Conservation (phyloP, 345 rosid species). For the Lagerstroemia speciosa region DNA sequence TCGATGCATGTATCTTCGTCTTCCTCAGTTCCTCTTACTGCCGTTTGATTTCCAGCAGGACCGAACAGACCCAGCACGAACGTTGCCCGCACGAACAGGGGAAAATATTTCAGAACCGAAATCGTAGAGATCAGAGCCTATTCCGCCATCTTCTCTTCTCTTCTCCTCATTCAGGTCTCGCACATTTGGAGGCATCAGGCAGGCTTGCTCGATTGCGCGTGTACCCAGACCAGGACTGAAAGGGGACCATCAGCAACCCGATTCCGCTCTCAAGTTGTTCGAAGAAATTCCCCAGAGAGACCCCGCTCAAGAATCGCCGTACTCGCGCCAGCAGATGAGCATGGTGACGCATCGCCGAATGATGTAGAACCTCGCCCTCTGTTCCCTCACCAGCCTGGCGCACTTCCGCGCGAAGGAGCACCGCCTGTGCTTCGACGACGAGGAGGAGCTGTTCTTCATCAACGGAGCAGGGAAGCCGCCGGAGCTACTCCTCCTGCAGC, state of each 20-base stretch:
- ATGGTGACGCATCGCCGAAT: constrained; percentile 81
- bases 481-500: constrained; percentile 16
- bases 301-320: constrained; percentile 46
- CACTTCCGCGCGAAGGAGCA: constrained; percentile 80
- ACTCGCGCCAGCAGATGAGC: constrained; percentile 95
- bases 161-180: neutral
- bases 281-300: neutral
- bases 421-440: constrained; percentile 17
- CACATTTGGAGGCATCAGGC: neutral
- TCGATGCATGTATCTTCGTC: constrained; percentile 9
- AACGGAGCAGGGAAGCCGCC: constrained; percentile 26
- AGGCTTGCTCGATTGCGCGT: neutral
- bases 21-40: constrained; percentile 17
- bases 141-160: neutral
- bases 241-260: too few relatives aligned
- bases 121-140: neutral
- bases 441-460: constrained; percentile 21
- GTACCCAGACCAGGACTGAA: neutral
- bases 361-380: constrained; percentile 90
- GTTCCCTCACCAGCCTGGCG: constrained; percentile 72
- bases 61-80: constrained; percentile 2
- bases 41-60: neutral
- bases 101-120: neutral
- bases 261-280: neutral
- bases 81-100: constrained; percentile 2